Evolutionary conservation across 2,329 filamentous ascomycete species (phyloP), one percentile per base, ranked within the genome.

Genomic region (Aspergillus aculeatinus): DNA sequence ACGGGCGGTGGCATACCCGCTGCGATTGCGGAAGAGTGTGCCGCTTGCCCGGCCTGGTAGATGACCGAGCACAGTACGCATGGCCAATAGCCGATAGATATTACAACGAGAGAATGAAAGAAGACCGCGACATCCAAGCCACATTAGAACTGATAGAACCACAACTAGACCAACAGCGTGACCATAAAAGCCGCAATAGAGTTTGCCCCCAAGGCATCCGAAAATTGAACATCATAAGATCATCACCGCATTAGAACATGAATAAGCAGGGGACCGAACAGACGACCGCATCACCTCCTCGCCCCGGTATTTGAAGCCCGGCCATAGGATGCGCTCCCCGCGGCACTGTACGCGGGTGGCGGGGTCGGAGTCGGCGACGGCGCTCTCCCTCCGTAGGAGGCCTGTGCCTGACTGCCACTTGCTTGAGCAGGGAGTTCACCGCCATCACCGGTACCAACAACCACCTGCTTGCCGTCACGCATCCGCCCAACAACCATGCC

Each of bases 401-500:
- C 58, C 27, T 62, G 59, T 27, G 67, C 59, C 23, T 60, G 59
- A 35, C 67, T 60, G 27, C 64, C 59, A 31, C 52, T 39, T 25
- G 53, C 57, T 21, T 58, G 64, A 47, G 66, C 54, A 12, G 72
- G 66, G 5, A 75, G 57, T n/a, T 74, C 67, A 21, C 79, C 79
- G 29, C 79, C 79, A 63, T 81, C 79, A 31, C 78, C 80, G 29
- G 70, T 66, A 31, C 80, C 79, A 11, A 82, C 80, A 31, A 82
- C 72, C 11, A 82, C 74, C 65, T 81, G 75, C 60, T 81, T 72
- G 7, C 80, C 80, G 57, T 81, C 78, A 48, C 75, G 77, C 77
- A 82, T 81, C 42, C 74, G 76, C 23, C 80, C 80, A 39, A 82
- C 77, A 2, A 81, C 77, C 95, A 99, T 98, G 47, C 95, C 92